Evolutionary conservation across 495 filamentous ascomycete species (phyloP), one percentile per base, ranked within the genome.

Genomic region (Daldinia decipiens): DNA sequence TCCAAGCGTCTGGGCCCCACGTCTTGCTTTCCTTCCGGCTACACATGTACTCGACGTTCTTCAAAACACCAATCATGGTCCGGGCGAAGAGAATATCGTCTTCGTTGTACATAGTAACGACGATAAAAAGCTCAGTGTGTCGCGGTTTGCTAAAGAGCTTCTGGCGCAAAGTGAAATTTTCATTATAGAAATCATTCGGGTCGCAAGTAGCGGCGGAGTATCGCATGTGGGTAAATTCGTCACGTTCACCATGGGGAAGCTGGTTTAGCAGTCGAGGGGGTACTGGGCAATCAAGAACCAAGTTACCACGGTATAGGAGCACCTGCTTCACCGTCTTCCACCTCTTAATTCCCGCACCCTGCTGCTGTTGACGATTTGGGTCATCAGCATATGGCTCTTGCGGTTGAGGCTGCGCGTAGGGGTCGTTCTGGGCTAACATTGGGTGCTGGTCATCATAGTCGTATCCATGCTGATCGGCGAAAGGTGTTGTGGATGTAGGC

Each of bases 261-360:
- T 94, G 88, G 73, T 89, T 92, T 59, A 99, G 83, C 31, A 99
- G 84, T 76, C 89, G 90, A 5, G 96, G 93, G 0, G 96, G 95
- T 67, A 99, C 91, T 0, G 96, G 96, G 77, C 96, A 99, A 80
- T 99, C 96, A 2, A 98, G 88, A 29, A 99, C 95, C 72, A 99
- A 87, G 79, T 99, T 98, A 50, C 96, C 96, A 70, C 95, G 91
- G 85, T 97, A 98, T 40, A 99, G 81, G 72, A 96, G 92, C 29
- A 98, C 94, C 84, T 98, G 94, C 79, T 98, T 99, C 19, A 98
- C 95, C 4, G 96, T 98, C 83, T 98, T 98, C 93, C 93, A 98
- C 77, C 96, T 88, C 75, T 91, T 89, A 72, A 98, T 89, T 3
- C 71, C 82, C n/a, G 83, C 88, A 39, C 45, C 58, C n/a, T 88